Conservation (phyloP, 306 rosid genomes). For the Glycyrrhiza uralensis region DNA sequence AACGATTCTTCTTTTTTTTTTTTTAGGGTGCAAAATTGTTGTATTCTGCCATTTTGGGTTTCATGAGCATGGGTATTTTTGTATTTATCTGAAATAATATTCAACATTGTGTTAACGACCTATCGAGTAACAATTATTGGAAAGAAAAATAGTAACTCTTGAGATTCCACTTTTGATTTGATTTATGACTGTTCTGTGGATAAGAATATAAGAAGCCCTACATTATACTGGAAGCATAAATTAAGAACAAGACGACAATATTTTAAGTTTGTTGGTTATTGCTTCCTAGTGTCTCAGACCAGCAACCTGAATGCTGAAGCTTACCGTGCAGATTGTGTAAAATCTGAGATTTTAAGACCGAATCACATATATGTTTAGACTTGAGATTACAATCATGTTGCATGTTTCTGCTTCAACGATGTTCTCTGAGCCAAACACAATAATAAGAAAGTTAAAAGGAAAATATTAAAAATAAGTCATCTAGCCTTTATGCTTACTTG, state of each 20-base stretch:
- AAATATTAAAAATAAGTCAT: neutral
- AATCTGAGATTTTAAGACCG: too few species aligned
- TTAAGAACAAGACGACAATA: neutral
- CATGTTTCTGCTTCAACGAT: neutral
- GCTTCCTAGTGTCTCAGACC: slow-evolving; percentile 2
- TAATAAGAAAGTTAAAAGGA: neutral
- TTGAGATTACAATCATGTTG: neutral
- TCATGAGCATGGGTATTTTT: slow-evolving; percentile 7
- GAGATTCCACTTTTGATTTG: slow-evolving; percentile 4
- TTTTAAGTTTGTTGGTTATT: slow-evolving; percentile 13
- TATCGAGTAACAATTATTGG: neutral
- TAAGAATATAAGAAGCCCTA: neutral
- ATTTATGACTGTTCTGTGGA: slow-evolving; percentile 16
- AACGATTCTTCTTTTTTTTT: too few species aligned
- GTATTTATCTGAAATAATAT: slow-evolving; percentile 12
- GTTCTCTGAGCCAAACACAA: neutral
- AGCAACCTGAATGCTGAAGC: neutral
- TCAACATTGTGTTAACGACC: neutral
- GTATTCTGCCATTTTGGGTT: slow-evolving; percentile 2
- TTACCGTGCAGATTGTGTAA: slow-evolving; percentile 4
- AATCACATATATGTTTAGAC: too few species aligned
- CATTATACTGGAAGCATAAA: neutral
- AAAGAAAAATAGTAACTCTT: slow-evolving; percentile 6
- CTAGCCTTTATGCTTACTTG: slow-evolving; percentile 1
- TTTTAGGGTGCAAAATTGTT: neutral